Percentiles rank a stretch among this genome's conserved stretches.
phyloP scores from a whole-genome alignment of 2,329 filamentous ascomycete genomes.

The Microcyclospora tardicrescens region DNA sequence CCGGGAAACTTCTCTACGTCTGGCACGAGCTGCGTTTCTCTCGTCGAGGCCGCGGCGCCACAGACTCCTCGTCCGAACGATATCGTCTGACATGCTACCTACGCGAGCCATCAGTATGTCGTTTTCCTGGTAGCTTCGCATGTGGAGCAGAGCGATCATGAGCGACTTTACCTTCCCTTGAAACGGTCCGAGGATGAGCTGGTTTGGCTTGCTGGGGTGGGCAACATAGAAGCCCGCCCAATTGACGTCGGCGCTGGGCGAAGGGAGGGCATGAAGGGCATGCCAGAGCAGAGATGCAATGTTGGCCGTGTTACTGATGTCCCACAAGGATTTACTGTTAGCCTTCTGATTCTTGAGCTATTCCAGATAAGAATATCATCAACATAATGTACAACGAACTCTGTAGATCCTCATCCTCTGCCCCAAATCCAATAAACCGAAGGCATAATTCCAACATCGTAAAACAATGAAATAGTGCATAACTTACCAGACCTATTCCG shows the following conservation, averaged over 20 bases:
- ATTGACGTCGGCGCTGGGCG: slow-evolving; percentile 55
- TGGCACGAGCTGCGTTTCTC: slow-evolving; percentile 48
- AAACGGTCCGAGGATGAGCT: slow-evolving; percentile 66
- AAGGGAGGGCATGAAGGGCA: slow-evolving; percentile 57
- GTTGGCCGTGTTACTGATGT: slow-evolving; percentile 59
- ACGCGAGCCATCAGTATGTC: too few relatives aligned
- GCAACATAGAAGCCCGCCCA: slow-evolving; percentile 73
- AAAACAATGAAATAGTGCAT: neutral
- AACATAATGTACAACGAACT: too few relatives aligned
- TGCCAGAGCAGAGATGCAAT: slow-evolving; percentile 66
- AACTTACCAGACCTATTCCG: slow-evolving; percentile 8
- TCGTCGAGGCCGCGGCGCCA: slow-evolving; percentile 51
- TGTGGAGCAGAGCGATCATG: too few relatives aligned
- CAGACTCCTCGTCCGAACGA: slow-evolving; percentile 62
- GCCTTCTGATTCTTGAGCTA: neutral
- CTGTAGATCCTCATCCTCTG: too few relatives aligned
- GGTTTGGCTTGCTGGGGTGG: slow-evolving; percentile 34
- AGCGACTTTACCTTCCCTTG: slow-evolving; percentile 63
- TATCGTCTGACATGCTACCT: slow-evolving; percentile 60
- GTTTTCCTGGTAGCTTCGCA: too few relatives aligned
- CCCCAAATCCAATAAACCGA: too few relatives aligned
- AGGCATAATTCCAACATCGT: too few relatives aligned
- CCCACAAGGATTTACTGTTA: neutral
- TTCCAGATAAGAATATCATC: too few relatives aligned
- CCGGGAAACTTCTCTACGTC: slow-evolving; percentile 66